Percentiles rank a stretch among this genome's conserved stretches.
phyloP scores from a whole-genome alignment of 2,329 filamentous ascomycete species.

The Chrysosporium queenslandicum region DNA sequence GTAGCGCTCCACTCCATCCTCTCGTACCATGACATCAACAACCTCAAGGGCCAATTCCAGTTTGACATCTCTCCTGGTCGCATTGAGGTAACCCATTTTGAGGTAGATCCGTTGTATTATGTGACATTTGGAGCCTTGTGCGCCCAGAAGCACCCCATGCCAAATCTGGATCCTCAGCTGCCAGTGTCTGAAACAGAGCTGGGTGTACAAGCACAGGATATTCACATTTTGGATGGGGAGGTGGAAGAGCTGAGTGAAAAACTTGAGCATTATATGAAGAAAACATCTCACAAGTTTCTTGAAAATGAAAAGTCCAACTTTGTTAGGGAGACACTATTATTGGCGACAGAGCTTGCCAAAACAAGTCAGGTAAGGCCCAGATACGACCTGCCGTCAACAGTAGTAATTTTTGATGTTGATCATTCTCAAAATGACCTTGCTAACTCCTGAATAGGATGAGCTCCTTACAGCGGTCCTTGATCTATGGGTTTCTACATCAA shows the following conservation, averaged over 20 bases:
- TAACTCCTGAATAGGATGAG: conserved; percentile 30
- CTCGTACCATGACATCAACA: conserved; percentile 43
- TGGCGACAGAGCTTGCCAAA: conserved; percentile 31
- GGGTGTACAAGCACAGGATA: conserved; percentile 29
- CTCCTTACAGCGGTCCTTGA: conserved; percentile 45
- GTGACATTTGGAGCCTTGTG: conserved; percentile 39
- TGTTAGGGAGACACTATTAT: conserved; percentile 41
- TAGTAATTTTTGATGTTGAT: no score
- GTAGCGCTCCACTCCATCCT: conserved; percentile 43
- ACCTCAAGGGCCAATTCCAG: conserved; percentile 40
- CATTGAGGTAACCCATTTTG: conserved; percentile 49
- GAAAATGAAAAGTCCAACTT: conserved; percentile 43
- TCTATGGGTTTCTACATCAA: conserved; percentile 47
- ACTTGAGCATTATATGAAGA: conserved; percentile 46
- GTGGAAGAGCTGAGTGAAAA: conserved; percentile 43
- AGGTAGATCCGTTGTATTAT: conserved; percentile 38
- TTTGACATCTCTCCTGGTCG: conserved; percentile 42
- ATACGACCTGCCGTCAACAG: neutral
- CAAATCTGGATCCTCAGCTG: conserved; percentile 33
- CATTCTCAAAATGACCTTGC: neutral
- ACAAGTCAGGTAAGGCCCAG: conserved; percentile 32
- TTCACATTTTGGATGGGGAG: conserved; percentile 44
- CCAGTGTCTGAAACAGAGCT: conserved; percentile 34
- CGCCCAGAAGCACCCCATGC: conserved; percentile 30
- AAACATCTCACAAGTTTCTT: conserved; percentile 38